Evolutionary conservation across 306 rosid genomes (phyloP).

Genomic region (Begonia masoniana): DNA sequence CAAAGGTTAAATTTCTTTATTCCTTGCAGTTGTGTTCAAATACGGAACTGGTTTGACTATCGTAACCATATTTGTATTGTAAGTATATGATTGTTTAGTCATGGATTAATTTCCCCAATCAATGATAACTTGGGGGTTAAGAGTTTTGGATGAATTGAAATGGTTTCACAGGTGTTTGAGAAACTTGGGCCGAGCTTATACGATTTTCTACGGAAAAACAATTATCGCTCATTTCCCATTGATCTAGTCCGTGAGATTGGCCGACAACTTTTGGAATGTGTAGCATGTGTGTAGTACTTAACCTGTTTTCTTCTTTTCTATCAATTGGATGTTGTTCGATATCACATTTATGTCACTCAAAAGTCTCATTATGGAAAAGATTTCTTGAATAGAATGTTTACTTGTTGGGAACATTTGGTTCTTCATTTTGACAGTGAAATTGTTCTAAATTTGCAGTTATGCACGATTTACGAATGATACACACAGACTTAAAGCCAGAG

Average conservation of each 20-base stretch:
- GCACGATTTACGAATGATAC: slow-evolving; percentile 77
- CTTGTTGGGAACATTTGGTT: background rate
- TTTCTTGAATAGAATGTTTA: no score
- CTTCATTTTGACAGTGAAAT: background rate
- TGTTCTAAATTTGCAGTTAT: slow-evolving; percentile 47
- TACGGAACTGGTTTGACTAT: slow-evolving; percentile 99
- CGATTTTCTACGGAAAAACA: slow-evolving; percentile 99
- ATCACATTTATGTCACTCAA: background rate
- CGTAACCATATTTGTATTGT: slow-evolving; percentile 99
- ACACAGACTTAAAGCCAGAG: slow-evolving; percentile 81
- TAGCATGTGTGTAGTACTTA: slow-evolving; percentile 79
- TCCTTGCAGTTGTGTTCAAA: slow-evolving; percentile 99
- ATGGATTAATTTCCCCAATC: slow-evolving; percentile 82
- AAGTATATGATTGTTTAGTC: slow-evolving; percentile 80
- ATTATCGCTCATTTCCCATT: slow-evolving; percentile 99
- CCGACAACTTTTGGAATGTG: slow-evolving; percentile 93
- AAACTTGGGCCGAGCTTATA: slow-evolving; percentile 99
- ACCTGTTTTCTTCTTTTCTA: no score
- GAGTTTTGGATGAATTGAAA: slow-evolving; percentile 60
- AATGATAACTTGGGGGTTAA: slow-evolving; percentile 57
- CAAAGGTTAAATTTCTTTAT: slow-evolving; percentile 70
- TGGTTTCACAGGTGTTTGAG: slow-evolving; percentile 98
- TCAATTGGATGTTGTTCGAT: background rate
- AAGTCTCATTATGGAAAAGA: background rate
- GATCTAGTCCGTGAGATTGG: slow-evolving; percentile 79